phyloP scores from a whole-genome alignment of 192 early-diverging fungal genomes.

The Coemansia sp. region DNA sequence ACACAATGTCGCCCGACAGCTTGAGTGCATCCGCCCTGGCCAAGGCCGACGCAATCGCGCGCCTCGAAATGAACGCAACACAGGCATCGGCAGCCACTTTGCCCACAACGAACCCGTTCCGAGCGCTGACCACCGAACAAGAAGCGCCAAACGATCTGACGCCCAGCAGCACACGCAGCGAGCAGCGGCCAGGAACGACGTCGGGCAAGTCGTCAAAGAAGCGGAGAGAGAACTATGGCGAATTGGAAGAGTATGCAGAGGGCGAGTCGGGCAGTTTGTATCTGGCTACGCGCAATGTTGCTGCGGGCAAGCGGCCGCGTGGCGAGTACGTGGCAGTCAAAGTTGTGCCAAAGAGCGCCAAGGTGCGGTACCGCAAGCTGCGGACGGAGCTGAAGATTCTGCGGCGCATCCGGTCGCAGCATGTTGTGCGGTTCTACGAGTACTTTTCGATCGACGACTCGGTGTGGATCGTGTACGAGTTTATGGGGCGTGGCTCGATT shows the following conservation, averaged over 20 bases:
- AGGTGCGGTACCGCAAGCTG: conserved; percentile 53
- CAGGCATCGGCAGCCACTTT: conserved; percentile 5
- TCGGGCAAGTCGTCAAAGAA: conserved; percentile 45
- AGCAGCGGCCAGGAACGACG: conserved; percentile 7
- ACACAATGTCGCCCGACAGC: conserved; percentile 19
- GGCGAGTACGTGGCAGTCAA: conserved; percentile 53
- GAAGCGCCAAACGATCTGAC: conserved; percentile 11
- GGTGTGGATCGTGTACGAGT: conserved; percentile 59
- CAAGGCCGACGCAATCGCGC: conserved; percentile 24
- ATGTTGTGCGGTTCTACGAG: conserved; percentile 55
- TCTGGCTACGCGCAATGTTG: conserved; percentile 31
- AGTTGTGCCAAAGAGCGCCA: conserved; percentile 50
- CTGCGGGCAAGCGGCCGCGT: conserved; percentile 36
- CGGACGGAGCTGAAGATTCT: conserved; percentile 54
- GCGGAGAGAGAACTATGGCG: conserved; percentile 52
- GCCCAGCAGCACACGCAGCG: conserved; percentile 2
- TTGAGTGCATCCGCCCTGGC: conserved; percentile 13
- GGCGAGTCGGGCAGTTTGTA: conserved; percentile 57
- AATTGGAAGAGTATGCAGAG: conserved; percentile 56
- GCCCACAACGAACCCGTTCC: conserved; percentile 12
- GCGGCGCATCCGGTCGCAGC: conserved; percentile 49
- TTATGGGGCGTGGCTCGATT: conserved; percentile 54
- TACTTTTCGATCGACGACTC: conserved; percentile 55
- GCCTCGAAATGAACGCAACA: conserved; percentile 15
- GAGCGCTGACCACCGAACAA: conserved; percentile 13